Base-by-base conservation (phyloP, 257 asterid genomes). In the Nicotiana noctiflora region DNA sequence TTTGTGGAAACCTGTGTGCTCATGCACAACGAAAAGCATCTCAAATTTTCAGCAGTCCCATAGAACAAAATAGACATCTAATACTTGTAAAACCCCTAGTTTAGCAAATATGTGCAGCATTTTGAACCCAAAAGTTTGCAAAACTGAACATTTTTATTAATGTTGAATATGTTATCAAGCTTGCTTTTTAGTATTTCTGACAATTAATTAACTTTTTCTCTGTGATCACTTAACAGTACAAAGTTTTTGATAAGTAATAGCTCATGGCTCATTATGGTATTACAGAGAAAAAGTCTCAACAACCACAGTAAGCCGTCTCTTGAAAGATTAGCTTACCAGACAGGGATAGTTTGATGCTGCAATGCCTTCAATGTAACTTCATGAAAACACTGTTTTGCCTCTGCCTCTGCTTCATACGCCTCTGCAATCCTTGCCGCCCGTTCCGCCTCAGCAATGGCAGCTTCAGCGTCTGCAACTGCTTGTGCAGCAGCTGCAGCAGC, bases 361-460 rank as follows among this genome's bases (percentile, higher is more conserved):
- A 89, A 67, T 8, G 98, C 94, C 75, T 88, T 91, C 68, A 80
- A 84, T 4, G 96, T 91, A 6, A 97, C 97, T 76, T 91, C 97
- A 82, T 91, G 97, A 88, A 95, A 92, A 87, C 97, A 91, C 44
- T 86, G 89, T 18, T 97, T 94, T 9, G 96, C 79, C 70, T 80
- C 83, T 37, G 83, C 83, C 19, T 66, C 78, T 18, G 68, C 60
- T 68, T 80, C 83, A 52, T 17, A 53, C 37, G 56, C 79, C 68
- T 67, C 78, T 55, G 79, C 79, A 6, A 51, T 61, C 56, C 78
- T 70, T 70, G 65, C 79, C 5, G 79, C 83, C 57, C 12, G 23
- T 68, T 80, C 83, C 1, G 83, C 79, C 2, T 67, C 79, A 27
- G 78, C 79, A 14, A 80, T 66, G 37, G 79, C 79, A 29, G 19